A percentile compares a stretch with the other conserved stretches of the same genome.
Conservation (phyloP, 2,329 filamentous ascomycete species). For the Xylariaceae sp. region DNA sequence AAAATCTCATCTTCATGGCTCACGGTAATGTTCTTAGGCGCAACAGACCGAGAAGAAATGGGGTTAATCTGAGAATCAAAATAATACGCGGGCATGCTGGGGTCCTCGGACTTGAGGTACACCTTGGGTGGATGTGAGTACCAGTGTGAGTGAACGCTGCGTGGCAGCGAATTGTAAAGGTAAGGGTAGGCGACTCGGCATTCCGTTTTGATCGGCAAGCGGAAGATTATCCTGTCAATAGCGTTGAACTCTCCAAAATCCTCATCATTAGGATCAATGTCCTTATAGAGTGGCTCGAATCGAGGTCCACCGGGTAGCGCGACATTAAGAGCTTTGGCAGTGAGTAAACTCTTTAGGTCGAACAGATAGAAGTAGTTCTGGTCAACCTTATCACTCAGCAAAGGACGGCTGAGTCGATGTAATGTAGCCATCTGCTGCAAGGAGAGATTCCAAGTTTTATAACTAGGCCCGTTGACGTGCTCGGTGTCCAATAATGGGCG, state of each 20-base stretch:
- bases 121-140: slow-evolving; percentile 94
- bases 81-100: slow-evolving; percentile 92
- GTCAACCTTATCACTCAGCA: slow-evolving; percentile 91
- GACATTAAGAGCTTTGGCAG: slow-evolving; percentile 95
- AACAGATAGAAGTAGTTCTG: slow-evolving; percentile 99
- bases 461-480: slow-evolving; percentile 95
- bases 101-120: slow-evolving; percentile 86
- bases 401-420: slow-evolving; percentile 87
- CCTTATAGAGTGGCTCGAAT: slow-evolving; percentile 97
- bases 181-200: slow-evolving; percentile 94
- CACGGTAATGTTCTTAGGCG: slow-evolving; percentile 89
- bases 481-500: slow-evolving; percentile 87
- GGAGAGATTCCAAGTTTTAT: slow-evolving; percentile 92
- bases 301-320: slow-evolving; percentile 96
- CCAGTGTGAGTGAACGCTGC: slow-evolving; percentile 92
- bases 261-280: slow-evolving; percentile 97
- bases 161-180: slow-evolving; percentile 93
- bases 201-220: slow-evolving; percentile 91
- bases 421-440: slow-evolving; percentile 95
- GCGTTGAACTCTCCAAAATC: slow-evolving; percentile 99
- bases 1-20: slow-evolving; percentile 96
- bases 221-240: slow-evolving; percentile 98
- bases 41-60: slow-evolving; percentile 92
- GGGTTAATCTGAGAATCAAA: slow-evolving; percentile 98
- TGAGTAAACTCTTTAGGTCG: slow-evolving; percentile 91